Conservation (phyloP, 23 red algal genomes). For the Gracilaria caudata region DNA sequence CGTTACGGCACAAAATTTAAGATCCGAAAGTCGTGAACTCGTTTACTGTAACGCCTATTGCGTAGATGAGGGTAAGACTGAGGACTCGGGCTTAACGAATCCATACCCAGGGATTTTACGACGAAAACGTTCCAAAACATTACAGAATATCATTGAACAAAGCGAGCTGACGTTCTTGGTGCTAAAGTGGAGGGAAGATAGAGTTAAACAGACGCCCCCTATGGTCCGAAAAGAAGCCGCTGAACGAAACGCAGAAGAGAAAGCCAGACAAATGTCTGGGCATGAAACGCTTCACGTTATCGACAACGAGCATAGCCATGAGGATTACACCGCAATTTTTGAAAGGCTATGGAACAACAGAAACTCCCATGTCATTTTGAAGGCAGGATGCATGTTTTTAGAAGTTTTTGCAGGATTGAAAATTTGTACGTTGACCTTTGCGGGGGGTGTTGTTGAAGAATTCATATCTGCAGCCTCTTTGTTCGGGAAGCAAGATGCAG, state of each 20-base stretch:
- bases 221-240: slow-evolving; percentile 47
- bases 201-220: slow-evolving; percentile 29
- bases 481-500: slow-evolving; percentile 37
- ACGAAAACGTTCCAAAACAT: slow-evolving; percentile 35
- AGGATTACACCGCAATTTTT: slow-evolving; percentile 32
- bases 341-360: slow-evolving; percentile 27
- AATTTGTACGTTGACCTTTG: slow-evolving; percentile 53
- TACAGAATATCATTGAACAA: slow-evolving; percentile 58
- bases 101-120: slow-evolving; percentile 16
- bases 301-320: slow-evolving; percentile 6
- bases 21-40: background rate
- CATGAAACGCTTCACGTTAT: slow-evolving; percentile 38
- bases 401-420: slow-evolving; percentile 27
- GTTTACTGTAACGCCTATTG: background rate
- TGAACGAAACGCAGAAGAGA: slow-evolving; percentile 33
- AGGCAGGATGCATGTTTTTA: slow-evolving; percentile 11
- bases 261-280: slow-evolving; percentile 25
- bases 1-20: background rate
- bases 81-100: background rate
- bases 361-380: slow-evolving; percentile 24
- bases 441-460: slow-evolving; percentile 64
- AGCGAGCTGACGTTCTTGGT: slow-evolving; percentile 44
- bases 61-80: background rate
- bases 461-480: slow-evolving; percentile 38
- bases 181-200: slow-evolving; percentile 45